Base-by-base conservation (phyloP, 208 protist species). In the Trypanosoma platydactyli region DNA sequence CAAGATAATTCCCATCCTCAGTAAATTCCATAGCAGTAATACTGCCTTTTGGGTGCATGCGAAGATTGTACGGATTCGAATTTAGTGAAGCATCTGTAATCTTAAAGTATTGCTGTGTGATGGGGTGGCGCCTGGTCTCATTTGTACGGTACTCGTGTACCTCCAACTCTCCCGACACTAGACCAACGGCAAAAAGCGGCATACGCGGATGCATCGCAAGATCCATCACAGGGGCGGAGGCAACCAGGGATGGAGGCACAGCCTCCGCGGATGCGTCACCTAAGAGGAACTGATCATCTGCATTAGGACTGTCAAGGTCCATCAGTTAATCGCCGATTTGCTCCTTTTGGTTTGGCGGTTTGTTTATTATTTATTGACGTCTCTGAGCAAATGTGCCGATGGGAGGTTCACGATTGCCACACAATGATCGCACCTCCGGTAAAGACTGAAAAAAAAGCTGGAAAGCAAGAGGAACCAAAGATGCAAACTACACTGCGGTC, bases 11-110 rank as follows among this genome's bases (percentile, higher is more conserved):
- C 13, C 90, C 90, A 61, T 93, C 84, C 66, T 93, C 90, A 3
- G 90, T 95, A 71, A 95, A 95, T 80, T 95, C 87, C 74, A 95
- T 83, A n/a, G 81, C 60, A 22, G 87, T 76, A 27, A 93, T 73
- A 56, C 75, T 71, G 30, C 87, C 90, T 0, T 56, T 69, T 4
- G 86, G 89, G 64, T 95, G 89, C 89, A 95, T 92, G 44, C 73
- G 83, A 68, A 92, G 81, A 71, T 90, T 92, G 44, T 83, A 68
- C 25, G 65, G 60, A 33, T 42, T 63, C 35, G 55, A 27, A 40
- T 45, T 16, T 13, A 29, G 9, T 0, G 41, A 27, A 27, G 35
- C 48, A 46, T 49, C 13, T 3, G 35, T 42, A 30, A 33, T 30
- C 24, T 45, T 68, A 49, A 73, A 73, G 45, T 68, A 67, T 30